phyloP scores from a whole-genome alignment of 305 asterid species.

The Caryopteris hybrid region DNA sequence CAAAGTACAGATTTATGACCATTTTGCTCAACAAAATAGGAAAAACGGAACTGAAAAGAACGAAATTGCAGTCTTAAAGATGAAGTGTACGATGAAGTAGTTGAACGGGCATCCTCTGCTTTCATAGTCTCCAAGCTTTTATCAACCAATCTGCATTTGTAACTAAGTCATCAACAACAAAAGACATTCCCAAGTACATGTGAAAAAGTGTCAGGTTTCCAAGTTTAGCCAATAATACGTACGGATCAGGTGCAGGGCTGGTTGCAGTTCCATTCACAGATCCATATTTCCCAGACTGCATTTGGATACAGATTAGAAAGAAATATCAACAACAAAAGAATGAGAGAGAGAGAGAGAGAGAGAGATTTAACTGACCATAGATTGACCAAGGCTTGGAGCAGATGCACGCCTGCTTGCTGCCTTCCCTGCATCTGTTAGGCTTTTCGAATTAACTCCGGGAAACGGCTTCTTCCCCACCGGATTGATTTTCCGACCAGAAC shows the following conservation, averaged over 20 bases:
- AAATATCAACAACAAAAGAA: neutral
- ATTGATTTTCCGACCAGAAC: constrained; percentile 27
- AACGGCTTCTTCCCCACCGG: constrained; percentile 26
- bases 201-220: no score
- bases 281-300: constrained; percentile 41
- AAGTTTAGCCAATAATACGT: constrained; percentile 16
- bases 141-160: constrained; percentile 40
- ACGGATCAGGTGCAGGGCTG: constrained; percentile 39
- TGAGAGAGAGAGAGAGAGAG: neutral
- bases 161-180: constrained; percentile 1
- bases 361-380: constrained; percentile 41
- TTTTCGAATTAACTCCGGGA: constrained; percentile 31
- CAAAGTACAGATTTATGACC: neutral
- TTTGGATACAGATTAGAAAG: neutral
- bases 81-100: constrained; percentile 71
- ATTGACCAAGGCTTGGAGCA: constrained; percentile 26
- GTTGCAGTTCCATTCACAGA: constrained; percentile 33
- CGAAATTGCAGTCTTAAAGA: no score
- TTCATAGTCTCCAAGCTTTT: constrained; percentile 33
- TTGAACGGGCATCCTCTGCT: constrained; percentile 58
- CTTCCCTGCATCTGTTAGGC: no score
- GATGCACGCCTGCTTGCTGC: constrained; percentile 24
- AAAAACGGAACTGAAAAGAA: neutral
- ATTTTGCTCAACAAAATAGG: neutral
- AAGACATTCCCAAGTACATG: no score